A percentile compares a stretch with the other conserved stretches of the same genome.
phyloP scores from a whole-genome alignment of 257 asterid species.

The Nicotiana knightiana region DNA sequence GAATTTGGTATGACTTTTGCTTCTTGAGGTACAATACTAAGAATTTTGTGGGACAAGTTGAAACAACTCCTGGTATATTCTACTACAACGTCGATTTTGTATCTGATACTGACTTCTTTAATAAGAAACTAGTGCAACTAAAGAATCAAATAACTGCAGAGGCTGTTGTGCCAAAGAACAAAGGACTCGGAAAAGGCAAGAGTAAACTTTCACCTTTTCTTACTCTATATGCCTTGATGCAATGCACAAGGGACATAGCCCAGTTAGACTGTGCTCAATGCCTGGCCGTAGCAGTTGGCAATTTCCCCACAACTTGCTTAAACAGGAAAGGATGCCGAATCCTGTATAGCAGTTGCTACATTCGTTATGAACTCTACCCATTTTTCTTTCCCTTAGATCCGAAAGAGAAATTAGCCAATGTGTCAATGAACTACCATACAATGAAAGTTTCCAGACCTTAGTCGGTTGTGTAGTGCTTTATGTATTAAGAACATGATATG shows the following conservation, averaged over 20 bases:
- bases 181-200: conserved; percentile 58
- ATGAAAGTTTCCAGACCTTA: not conserved
- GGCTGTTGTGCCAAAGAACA: conserved; percentile 39
- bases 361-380: conserved; percentile 68
- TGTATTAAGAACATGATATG: not conserved
- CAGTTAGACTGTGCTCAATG: conserved; percentile 52
- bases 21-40: conserved; percentile 36
- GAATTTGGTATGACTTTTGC: conserved; percentile 68
- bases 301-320: conserved; percentile 30
- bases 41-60: conserved; percentile 43
- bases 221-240: conserved; percentile 58
- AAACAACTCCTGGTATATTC: conserved; percentile 32
- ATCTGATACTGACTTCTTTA: conserved; percentile 42
- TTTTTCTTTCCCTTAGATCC: conserved; percentile 60
- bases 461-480: not conserved
- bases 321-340: conserved; percentile 59
- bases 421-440: not conserved
- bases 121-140: conserved; percentile 27
- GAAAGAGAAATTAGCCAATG: conserved; percentile 7
- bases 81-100: conserved; percentile 41
- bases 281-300: conserved; percentile 45
- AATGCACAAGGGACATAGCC: conserved; percentile 67
- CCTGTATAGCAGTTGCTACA: conserved; percentile 55
- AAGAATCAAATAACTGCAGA: conserved; percentile 29
- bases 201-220: conserved; percentile 24